A percentile compares a stretch with the other conserved stretches of the same genome.
Conservation (phyloP, 257 asterid genomes). For the Anisodus tanguticus region DNA sequence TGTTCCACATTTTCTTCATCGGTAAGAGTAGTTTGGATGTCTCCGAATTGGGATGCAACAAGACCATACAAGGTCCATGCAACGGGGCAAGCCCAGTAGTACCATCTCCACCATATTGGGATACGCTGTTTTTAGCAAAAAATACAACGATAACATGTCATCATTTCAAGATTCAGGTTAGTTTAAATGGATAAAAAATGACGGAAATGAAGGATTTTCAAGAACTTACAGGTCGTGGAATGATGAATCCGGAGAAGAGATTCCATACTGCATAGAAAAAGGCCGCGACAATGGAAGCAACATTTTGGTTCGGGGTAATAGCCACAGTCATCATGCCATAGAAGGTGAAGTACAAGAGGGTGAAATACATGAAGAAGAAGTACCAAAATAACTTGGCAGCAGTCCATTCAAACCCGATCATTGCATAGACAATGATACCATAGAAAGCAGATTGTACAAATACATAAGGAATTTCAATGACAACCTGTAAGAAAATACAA, state of each 20-base stretch:
- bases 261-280: slow-evolving; percentile 18
- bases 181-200: not conserved
- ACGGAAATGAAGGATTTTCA: not conserved
- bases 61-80: slow-evolving; percentile 73
- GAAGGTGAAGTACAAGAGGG: slow-evolving; percentile 27
- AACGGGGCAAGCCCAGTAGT: slow-evolving; percentile 68
- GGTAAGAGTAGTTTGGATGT: slow-evolving; percentile 29
- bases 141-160: not conserved
- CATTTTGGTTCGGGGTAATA: not conserved
- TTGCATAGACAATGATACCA: slow-evolving; percentile 47
- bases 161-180: not conserved
- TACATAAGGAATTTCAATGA: slow-evolving; percentile 55
- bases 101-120: slow-evolving; percentile 92
- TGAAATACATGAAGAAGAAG: slow-evolving; percentile 12
- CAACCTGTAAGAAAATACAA: slow-evolving; percentile 38
- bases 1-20: not conserved
- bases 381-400: slow-evolving; percentile 26
- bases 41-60: slow-evolving; percentile 69
- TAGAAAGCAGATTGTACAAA: slow-evolving; percentile 49
- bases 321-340: slow-evolving; percentile 11
- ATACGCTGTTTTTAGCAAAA: slow-evolving; percentile 51
- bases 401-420: slow-evolving; percentile 57
- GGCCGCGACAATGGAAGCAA: not conserved
- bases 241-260: slow-evolving; percentile 23
- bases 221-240: slow-evolving; percentile 27